phyloP scores from a whole-genome alignment of 768 basidiomycete species.

The Hygrocybe coccinea region DNA sequence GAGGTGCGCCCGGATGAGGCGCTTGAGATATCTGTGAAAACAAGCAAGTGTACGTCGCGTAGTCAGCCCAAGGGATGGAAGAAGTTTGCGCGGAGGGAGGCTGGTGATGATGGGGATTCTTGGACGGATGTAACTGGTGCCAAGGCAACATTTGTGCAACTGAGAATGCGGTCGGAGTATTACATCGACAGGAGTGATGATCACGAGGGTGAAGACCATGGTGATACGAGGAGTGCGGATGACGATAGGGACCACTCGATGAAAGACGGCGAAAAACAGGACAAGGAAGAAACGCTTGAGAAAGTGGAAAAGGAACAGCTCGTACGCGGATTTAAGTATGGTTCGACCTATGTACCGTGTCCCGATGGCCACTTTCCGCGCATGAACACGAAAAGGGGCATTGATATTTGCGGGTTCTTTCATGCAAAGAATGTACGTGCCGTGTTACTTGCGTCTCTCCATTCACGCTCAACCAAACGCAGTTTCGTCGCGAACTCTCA shows the following conservation, averaged over 20 bases:
- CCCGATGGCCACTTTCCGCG: constrained; percentile 79
- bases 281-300: constrained; percentile 37
- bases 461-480: constrained; percentile 2
- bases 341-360: constrained; percentile 80
- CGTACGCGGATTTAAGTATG: constrained; percentile 82
- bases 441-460: background rate
- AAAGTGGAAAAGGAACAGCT: constrained; percentile 77
- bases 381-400: constrained; percentile 72
- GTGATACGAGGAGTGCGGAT: constrained; percentile 27
- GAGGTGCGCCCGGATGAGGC: constrained; percentile 64
- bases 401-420: constrained; percentile 87
- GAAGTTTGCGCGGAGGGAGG: constrained; percentile 53
- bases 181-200: constrained; percentile 44
- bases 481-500: constrained; percentile 79
- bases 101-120: constrained; percentile 30
- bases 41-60: constrained; percentile 74
- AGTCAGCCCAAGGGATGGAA: constrained; percentile 73
- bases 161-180: constrained; percentile 53
- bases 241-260: constrained; percentile 39
- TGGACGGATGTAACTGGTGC: constrained; percentile 23
- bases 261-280: constrained; percentile 35
- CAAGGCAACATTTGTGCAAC: constrained; percentile 36
- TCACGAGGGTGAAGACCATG: constrained; percentile 32
- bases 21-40: constrained; percentile 66
- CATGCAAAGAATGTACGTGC: constrained; percentile 52